Percentiles rank a stretch among this genome's conserved stretches.
phyloP scores from a whole-genome alignment of 176 grass and related monocot species.

The Poa pratensis region DNA sequence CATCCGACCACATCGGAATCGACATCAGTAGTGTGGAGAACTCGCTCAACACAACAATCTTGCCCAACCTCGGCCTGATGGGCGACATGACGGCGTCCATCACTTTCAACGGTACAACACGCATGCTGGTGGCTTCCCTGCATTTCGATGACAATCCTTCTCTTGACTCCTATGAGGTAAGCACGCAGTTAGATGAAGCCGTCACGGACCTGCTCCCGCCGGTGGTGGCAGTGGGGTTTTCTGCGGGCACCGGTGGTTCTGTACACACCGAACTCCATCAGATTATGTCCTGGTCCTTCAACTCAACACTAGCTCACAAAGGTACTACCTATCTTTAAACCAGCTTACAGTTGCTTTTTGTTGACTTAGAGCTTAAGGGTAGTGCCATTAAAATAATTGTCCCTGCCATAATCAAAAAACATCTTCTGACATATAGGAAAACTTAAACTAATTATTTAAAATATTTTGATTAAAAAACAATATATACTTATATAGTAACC shows the following conservation, averaged over 20 bases:
- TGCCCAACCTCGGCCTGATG: slow-evolving; percentile 25
- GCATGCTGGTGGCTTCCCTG: slow-evolving; percentile 4
- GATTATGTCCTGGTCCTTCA: slow-evolving; percentile 22
- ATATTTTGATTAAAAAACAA: too few relatives aligned
- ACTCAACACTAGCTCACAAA: neutral
- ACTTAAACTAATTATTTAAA: too few relatives aligned
- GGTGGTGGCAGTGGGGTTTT: slow-evolving; percentile 43
- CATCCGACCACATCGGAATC: slow-evolving; percentile 40
- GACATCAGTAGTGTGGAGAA: slow-evolving; percentile 32
- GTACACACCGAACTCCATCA: neutral
- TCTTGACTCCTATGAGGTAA: neutral
- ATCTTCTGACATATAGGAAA: too few relatives aligned
- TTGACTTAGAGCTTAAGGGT: too few relatives aligned
- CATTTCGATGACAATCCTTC: neutral
- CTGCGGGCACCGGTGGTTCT: slow-evolving; percentile 14
- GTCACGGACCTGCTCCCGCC: neutral
- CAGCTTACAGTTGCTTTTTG: too few relatives aligned
- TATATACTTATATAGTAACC: too few relatives aligned
- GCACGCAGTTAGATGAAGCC: neutral
- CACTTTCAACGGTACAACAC: slow-evolving; percentile 21
- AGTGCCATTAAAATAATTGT: too few relatives aligned
- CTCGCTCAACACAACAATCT: neutral
- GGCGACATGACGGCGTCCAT: slow-evolving; percentile 20
- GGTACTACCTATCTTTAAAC: neutral
- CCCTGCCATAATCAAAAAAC: too few relatives aligned